phyloP scores from a whole-genome alignment of 2,329 filamentous ascomycete genomes.

The Teratosphaeria pseudoeucalypti region DNA sequence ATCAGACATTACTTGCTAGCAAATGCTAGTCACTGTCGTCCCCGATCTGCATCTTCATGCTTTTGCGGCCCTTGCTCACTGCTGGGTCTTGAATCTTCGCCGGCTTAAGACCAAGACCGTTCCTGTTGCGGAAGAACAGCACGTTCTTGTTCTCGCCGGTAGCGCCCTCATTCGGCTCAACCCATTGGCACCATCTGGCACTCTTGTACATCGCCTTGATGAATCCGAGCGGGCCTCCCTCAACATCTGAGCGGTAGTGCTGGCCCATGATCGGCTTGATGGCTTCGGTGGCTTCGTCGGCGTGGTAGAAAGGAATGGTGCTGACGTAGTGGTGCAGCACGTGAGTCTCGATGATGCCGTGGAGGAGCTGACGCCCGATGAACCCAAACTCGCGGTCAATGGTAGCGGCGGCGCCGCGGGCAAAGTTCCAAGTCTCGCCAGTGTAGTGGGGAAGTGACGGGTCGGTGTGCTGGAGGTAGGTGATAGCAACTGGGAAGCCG shows the following conservation, averaged over 20 bases:
- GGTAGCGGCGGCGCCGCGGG: constrained; percentile 85
- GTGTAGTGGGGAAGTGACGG: constrained; percentile 88
- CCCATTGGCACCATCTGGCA: constrained; percentile 88
- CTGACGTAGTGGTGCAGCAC: constrained; percentile 97
- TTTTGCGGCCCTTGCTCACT: neutral
- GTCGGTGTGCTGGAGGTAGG: constrained; percentile 94
- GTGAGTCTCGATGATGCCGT: constrained; percentile 96
- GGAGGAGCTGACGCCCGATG: constrained; percentile 78
- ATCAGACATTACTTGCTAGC: neutral
- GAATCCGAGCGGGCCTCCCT: constrained; percentile 73
- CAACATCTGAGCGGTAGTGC: constrained; percentile 80
- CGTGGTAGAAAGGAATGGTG: constrained; percentile 93
- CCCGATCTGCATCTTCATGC: neutral
- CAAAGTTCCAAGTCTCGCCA: constrained; percentile 77
- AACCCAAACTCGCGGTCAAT: constrained; percentile 97
- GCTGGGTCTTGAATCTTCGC: neutral
- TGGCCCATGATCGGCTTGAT: constrained; percentile 91
- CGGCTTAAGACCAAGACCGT: constrained; percentile 63
- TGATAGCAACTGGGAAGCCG: constrained; percentile 71
- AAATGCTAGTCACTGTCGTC: neutral
- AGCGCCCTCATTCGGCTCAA: constrained; percentile 79
- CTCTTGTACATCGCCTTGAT: constrained; percentile 70
- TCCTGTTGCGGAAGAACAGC: constrained; percentile 90
- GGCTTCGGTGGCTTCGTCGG: constrained; percentile 85
- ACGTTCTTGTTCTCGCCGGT: constrained; percentile 73